Base-by-base conservation (phyloP, 768 basidiomycete genomes). In the Hypholoma fasciculare region DNA sequence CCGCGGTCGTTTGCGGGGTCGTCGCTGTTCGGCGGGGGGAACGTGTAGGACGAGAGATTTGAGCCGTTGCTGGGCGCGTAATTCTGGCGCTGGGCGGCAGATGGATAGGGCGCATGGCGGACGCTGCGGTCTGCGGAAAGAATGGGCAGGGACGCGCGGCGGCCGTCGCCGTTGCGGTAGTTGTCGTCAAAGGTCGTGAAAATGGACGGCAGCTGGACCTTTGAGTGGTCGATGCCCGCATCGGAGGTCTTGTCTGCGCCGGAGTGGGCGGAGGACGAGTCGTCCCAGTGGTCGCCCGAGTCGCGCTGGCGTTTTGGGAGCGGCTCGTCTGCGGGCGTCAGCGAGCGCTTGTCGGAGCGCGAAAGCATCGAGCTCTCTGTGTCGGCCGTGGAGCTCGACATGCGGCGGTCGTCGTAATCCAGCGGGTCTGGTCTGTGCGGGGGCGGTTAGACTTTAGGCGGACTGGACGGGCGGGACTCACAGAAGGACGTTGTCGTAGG, bases 371-470 rank as follows among this genome's bases (percentile, higher is more conserved):
- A 87, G 74, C 78, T 81, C 72, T 91, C 89, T 4, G 84, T 82
- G 74, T 89, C 88, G 39, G 86, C 80, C 14, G 81, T 78, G 14
- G 89, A 89, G 70, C 82, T 80, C 72, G 90, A 91, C 90, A 92
- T 91, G 68, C 89, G 87, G 67, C 89, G 81, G 38, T 71, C 69
- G 60, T 78, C 69, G 82, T 88, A 85, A 72, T 34, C 30, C 30
- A 34, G 30, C 30, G 30, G 6, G 30, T 84, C 84, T 61, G 83
- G 66, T 71, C 26, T 12, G 27, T 38, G 38, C 19, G 23, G 20
- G 56, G 39, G 49, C 69, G 69, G 23, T 23, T 23, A 23, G 23
- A 23, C 23, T 2, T 23, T 23, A 23, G 23, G 71, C 67, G 67
- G 63, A 49, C 64, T 64, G 70, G 17, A 9, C 63, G 69, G 71